Evolutionary conservation across 805 yeast species (phyloP).

Genomic region (Candida ovalis): DNA sequence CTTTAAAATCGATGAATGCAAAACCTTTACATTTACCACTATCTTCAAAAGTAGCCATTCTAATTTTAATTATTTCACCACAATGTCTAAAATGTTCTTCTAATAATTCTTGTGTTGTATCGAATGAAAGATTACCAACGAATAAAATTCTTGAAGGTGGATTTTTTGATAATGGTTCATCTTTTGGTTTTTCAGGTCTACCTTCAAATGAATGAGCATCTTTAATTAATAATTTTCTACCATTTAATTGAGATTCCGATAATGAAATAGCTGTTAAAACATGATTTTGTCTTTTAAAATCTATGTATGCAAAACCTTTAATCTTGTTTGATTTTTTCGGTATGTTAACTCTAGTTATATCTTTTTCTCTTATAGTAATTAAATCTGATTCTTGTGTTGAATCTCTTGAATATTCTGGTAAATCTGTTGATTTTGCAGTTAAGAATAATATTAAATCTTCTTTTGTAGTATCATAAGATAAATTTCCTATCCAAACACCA

Average conservation of each 20-base stretch:
- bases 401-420: conserved; percentile 27
- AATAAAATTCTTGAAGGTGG: conserved; percentile 88
- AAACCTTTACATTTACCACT: conserved; percentile 96
- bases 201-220: conserved; percentile 80
- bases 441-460: conserved; percentile 70
- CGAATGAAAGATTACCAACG: conserved; percentile 91
- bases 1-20: conserved; percentile 83
- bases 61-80: conserved; percentile 76
- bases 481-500: conserved; percentile 94
- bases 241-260: conserved; percentile 71
- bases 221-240: conserved; percentile 83
- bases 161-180: conserved; percentile 52
- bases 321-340: conserved; percentile 70
- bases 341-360: conserved; percentile 71
- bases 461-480: conserved; percentile 76
- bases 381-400: conserved; percentile 23
- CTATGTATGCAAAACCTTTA: conserved; percentile 90
- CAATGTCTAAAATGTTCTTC: conserved; percentile 85
- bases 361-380: conserved; percentile 44
- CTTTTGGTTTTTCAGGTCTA: conserved; percentile 60
- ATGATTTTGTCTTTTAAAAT: conserved; percentile 59
- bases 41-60: conserved; percentile 99
- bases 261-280: conserved; percentile 60
- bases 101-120: conserved; percentile 76
- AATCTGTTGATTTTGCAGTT: conserved; percentile 49